Conservation (phyloP, 768 basidiomycete genomes). For the Daedaleopsis sinensis region DNA sequence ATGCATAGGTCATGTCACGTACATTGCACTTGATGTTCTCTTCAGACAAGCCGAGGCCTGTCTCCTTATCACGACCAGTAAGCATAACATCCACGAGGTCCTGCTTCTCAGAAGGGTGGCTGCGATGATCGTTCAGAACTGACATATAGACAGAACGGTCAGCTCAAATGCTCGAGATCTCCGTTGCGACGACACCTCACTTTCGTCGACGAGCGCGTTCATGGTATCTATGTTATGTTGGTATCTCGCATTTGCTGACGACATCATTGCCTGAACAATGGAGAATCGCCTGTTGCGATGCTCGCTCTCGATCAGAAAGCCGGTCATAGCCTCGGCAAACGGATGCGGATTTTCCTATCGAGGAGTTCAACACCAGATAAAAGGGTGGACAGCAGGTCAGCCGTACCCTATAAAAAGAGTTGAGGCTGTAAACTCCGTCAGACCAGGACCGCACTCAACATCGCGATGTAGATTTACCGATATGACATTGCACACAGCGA, state of each 20-base stretch:
- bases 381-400: too few relatives aligned
- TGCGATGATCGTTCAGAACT: slow-evolving; percentile 44
- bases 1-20: slow-evolving; percentile 10
- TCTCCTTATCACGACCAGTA: slow-evolving; percentile 45
- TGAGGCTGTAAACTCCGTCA: slow-evolving; percentile 35
- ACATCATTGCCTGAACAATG: slow-evolving; percentile 40
- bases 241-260: slow-evolving; percentile 40
- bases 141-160: not conserved
- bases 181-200: slow-evolving; percentile 27
- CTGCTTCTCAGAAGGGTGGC: slow-evolving; percentile 40
- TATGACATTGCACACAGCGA: slow-evolving; percentile 47
- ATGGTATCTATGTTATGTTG: slow-evolving; percentile 43
- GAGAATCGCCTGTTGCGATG: slow-evolving; percentile 38
- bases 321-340: slow-evolving; percentile 44
- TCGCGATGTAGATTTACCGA: slow-evolving; percentile 24
- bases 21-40: slow-evolving; percentile 47
- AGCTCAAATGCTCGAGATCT: too few relatives aligned
- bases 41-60: slow-evolving; percentile 43
- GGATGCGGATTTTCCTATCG: slow-evolving; percentile 38
- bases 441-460: too few relatives aligned
- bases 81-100: slow-evolving; percentile 51
- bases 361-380: not conserved
- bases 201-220: slow-evolving; percentile 40
- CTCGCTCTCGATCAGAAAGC: slow-evolving; percentile 43
- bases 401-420: slow-evolving; percentile 46